Evolutionary conservation across 2,329 filamentous ascomycete genomes (phyloP).

Genomic region (Zymoseptoria ardabiliae): DNA sequence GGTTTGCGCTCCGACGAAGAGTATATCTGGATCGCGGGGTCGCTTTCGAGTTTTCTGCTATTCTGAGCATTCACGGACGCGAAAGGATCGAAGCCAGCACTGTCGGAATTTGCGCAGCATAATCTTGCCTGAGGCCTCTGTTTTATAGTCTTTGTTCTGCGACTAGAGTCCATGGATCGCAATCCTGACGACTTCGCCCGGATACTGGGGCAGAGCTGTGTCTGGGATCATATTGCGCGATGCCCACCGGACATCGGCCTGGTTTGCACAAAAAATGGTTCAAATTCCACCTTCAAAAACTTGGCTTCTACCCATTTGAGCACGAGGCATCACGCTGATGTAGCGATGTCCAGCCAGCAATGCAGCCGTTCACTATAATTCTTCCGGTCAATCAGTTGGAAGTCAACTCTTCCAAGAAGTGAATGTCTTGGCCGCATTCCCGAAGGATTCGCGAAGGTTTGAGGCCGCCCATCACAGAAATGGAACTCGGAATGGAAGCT

Average conservation of each 20-base stretch:
- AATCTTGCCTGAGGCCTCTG: background rate
- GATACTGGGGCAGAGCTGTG: background rate
- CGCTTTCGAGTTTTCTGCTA: background rate
- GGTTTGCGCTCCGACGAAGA: background rate
- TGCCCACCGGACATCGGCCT: background rate
- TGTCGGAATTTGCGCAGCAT: background rate
- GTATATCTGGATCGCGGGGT: background rate
- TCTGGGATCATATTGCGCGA: too few relatives aligned
- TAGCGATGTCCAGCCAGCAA: background rate
- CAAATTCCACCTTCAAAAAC: background rate
- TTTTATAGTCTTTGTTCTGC: background rate
- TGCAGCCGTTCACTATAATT: background rate
- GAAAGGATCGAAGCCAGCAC: background rate
- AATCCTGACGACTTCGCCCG: background rate
- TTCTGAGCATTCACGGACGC: background rate
- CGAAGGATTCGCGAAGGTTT: background rate
- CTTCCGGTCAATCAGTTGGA: background rate
- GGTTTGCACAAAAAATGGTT: background rate
- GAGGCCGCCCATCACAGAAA: background rate
- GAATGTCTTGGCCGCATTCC: background rate
- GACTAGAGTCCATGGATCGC: background rate
- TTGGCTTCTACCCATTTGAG: background rate
- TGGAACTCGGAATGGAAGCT: background rate
- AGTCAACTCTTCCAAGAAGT: background rate
- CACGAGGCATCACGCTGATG: background rate